Percentiles rank a stretch among this genome's conserved stretches.
Evolutionary conservation across 805 yeast species (phyloP).

Genomic region (Candida cerambycidarum): DNA sequence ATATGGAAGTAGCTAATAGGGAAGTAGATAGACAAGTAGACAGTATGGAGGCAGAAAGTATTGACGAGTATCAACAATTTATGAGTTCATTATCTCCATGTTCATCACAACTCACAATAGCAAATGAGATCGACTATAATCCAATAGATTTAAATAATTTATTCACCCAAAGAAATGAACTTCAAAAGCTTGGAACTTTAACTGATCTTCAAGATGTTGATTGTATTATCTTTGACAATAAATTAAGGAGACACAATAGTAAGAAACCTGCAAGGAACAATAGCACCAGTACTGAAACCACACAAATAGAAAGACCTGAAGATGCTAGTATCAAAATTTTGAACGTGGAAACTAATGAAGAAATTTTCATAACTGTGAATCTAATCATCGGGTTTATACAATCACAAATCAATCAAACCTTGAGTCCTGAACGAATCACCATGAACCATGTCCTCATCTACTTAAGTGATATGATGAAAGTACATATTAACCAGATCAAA

Average conservation of each 20-base stretch:
- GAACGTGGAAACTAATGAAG: not conserved
- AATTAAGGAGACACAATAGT: not conserved
- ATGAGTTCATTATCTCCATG: slow-evolving; percentile 13
- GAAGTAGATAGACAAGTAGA: no score
- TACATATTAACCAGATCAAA: slow-evolving; percentile 5
- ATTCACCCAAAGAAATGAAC: slow-evolving; percentile 11
- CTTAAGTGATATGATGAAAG: slow-evolving; percentile 1
- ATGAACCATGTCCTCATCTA: slow-evolving; percentile 13
- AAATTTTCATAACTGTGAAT: not conserved
- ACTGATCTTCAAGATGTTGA: slow-evolving; percentile 9
- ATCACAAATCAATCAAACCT: not conserved
- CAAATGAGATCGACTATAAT: slow-evolving; percentile 8
- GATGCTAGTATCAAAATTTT: not conserved
- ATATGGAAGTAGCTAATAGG: no score
- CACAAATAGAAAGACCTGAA: not conserved
- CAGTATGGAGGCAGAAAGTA: no score
- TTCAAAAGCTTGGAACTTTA: slow-evolving; percentile 15
- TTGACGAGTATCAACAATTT: slow-evolving; percentile 9
- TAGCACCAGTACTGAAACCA: not conserved
- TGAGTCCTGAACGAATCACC: not conserved
- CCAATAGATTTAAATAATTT: slow-evolving; percentile 13
- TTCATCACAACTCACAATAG: slow-evolving; percentile 11
- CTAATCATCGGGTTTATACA: not conserved
- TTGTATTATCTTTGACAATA: not conserved
- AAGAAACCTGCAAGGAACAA: not conserved